Evolutionary conservation across 495 filamentous ascomycete genomes (phyloP).

Genomic region (Geoglossum glabrum): DNA sequence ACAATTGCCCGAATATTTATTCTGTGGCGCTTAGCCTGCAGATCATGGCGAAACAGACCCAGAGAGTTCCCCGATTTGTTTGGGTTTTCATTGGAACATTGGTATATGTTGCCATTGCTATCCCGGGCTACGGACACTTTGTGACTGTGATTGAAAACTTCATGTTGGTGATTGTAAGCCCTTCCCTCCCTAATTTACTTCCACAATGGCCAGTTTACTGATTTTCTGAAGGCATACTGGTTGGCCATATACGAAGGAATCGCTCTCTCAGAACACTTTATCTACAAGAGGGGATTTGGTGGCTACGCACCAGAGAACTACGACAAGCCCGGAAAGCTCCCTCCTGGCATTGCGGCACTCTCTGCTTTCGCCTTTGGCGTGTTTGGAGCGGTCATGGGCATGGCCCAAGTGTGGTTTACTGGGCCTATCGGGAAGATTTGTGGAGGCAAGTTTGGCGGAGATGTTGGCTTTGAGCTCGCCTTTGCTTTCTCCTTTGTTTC

Average conservation of each 20-base stretch:
- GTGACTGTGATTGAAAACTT: conserved; percentile 54
- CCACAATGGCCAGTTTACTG: background rate
- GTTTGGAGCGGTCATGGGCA: conserved; percentile 53
- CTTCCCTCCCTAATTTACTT: background rate
- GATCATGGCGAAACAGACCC: conserved; percentile 41
- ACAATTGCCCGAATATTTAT: conserved; percentile 83
- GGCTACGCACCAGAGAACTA: conserved; percentile 46
- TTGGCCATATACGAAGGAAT: conserved; percentile 65
- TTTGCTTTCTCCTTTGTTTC: conserved; percentile 30
- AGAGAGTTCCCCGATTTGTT: conserved; percentile 54
- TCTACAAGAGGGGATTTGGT: conserved; percentile 45
- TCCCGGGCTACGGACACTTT: conserved; percentile 61
- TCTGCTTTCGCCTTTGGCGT: conserved; percentile 47
- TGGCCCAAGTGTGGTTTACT: conserved; percentile 57
- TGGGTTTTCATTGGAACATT: conserved; percentile 51
- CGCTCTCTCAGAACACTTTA: conserved; percentile 50
- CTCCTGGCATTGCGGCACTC: conserved; percentile 49
- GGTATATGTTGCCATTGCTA: conserved; percentile 53
- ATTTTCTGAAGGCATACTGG: conserved; percentile 41
- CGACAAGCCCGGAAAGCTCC: conserved; percentile 36
- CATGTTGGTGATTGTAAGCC: conserved; percentile 44
- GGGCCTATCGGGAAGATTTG: conserved; percentile 50
- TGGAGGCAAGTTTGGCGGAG: conserved; percentile 41
- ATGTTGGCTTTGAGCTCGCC: conserved; percentile 57
- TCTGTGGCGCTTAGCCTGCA: conserved; percentile 59